Percentiles rank a stretch among this genome's conserved stretches.
Evolutionary conservation across 1,284 basidiomycete species (phyloP).

Genomic region (Cystobasidiaceae sp.): DNA sequence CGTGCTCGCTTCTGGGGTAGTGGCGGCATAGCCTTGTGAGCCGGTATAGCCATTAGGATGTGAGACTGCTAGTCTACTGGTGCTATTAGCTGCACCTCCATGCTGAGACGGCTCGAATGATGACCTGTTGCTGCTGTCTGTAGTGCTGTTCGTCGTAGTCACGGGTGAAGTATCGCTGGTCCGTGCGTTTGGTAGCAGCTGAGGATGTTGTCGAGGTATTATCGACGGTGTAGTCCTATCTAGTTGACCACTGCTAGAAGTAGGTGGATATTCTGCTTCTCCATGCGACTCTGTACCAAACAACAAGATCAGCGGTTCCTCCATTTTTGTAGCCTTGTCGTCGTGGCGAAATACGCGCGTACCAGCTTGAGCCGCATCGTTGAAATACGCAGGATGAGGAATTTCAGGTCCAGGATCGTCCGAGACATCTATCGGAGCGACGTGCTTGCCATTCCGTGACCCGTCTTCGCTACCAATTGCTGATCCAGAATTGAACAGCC

Average conservation of each 20-base stretch:
- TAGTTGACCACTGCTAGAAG: not conserved
- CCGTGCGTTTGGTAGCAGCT: not conserved
- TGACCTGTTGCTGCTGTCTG: not conserved
- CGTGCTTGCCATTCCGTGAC: not conserved
- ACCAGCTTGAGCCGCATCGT: not conserved
- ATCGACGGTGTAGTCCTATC: not conserved
- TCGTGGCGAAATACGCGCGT: not conserved
- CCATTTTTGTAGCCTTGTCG: not conserved
- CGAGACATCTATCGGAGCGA: not conserved
- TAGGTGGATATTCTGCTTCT: conserved; percentile 8
- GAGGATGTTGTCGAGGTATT: not conserved
- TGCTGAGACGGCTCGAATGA: not conserved
- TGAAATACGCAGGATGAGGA: not conserved
- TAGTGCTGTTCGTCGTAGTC: not conserved
- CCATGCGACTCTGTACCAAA: not conserved
- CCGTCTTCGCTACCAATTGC: not conserved
- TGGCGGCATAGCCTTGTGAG: not conserved
- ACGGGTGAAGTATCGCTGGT: not conserved
- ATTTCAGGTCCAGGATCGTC: not conserved
- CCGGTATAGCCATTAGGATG: not conserved
- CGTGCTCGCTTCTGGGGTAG: not conserved
- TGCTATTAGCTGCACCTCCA: not conserved
- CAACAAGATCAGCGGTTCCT: too few relatives aligned
- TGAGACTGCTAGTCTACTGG: not conserved
- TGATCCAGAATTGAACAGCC: conserved; percentile 2